A percentile compares a stretch with the other conserved stretches of the same genome.
Conservation (phyloP, 306 rosid species). For the Vigna unguiculata region DNA sequence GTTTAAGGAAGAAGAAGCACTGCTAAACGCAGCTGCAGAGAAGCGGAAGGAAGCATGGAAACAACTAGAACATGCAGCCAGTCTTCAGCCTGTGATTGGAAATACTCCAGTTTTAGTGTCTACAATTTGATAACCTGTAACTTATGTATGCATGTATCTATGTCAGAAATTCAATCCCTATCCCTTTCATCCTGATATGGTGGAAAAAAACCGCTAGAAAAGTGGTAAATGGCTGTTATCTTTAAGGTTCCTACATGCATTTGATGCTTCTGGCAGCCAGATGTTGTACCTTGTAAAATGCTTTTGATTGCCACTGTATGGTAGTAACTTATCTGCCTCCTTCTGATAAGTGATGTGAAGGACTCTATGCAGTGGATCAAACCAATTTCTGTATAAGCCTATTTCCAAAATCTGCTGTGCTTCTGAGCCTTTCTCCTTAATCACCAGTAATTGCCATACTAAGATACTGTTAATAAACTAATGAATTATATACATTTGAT, state of each 20-base stretch:
- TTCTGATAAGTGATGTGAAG: constrained; percentile 49
- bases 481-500: constrained; percentile 4
- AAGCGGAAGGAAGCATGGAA: constrained; percentile 85
- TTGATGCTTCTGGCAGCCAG: constrained; percentile 53
- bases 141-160: constrained; percentile 41
- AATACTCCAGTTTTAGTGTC: constrained; percentile 86
- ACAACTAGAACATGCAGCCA: constrained; percentile 74
- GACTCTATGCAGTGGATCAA: constrained; percentile 54
- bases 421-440: neutral
- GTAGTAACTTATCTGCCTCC: constrained; percentile 41
- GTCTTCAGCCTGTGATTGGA: constrained; percentile 76
- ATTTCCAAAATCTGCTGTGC: constrained; percentile 31
- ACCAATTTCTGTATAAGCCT: constrained; percentile 51
- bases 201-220: constrained; percentile 55
- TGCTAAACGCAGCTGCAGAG: constrained; percentile 50
- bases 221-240: constrained; percentile 58
- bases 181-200: constrained; percentile 38
- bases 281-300: constrained; percentile 52
- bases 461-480: neutral
- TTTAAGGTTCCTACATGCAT: constrained; percentile 44
- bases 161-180: constrained; percentile 38
- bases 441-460: neutral
- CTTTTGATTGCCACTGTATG: constrained; percentile 48
- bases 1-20: constrained; percentile 74
- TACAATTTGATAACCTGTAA: constrained; percentile 50